Base-by-base conservation (phyloP, 2,329 filamentous ascomycete species). In the Fusarium pseudograminearum region DNA sequence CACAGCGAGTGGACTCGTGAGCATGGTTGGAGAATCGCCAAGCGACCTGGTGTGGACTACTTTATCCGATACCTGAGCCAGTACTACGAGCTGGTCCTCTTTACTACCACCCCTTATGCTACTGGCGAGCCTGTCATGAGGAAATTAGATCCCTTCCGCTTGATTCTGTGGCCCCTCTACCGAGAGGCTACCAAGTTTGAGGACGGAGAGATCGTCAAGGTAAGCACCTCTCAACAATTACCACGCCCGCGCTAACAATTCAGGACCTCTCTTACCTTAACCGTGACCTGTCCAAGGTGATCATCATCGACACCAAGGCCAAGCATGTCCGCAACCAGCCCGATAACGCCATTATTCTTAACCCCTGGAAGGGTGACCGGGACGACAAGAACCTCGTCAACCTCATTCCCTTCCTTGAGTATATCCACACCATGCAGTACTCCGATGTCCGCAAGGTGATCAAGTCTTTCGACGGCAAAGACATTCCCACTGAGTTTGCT, bases 261-360 rank as follows among this genome's bases (percentile, higher is more conserved):
- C 30, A 97, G 93, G 96, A 99, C 78, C 89, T 99, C n/a, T 94
- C 94, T 4, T 98, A 97, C 82, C 89, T 99, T 50, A 99, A 99
- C 84, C 93, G 96, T 62, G 94, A 97, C 76, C 87, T 98, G 34
- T 96, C 92, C 71, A 98, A 98, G 83, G 93, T 97, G 50, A 93
- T 99, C 78, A 90, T 99, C 74, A 87, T 99, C 76, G 96, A 99
- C 79, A 97, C 93, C 48, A 90, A 97, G 70, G 83, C 91, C 40
- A 83, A 88, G 41, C 93, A 98, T 76, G 93, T 95, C 65, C 91
- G 92, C 74, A 88, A 91, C 70, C 96, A 99, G 77, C 96, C 96
- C n/a, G 93, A 97, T 76, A 99, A 99, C 80, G 93, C 96, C 71
- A 96, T 99, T 72, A 84, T 98, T 47, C 84, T 99, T 31, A 89